Base-by-base conservation (phyloP, 2,329 filamentous ascomycete species). In the Ploettnerulaceae sp. region DNA sequence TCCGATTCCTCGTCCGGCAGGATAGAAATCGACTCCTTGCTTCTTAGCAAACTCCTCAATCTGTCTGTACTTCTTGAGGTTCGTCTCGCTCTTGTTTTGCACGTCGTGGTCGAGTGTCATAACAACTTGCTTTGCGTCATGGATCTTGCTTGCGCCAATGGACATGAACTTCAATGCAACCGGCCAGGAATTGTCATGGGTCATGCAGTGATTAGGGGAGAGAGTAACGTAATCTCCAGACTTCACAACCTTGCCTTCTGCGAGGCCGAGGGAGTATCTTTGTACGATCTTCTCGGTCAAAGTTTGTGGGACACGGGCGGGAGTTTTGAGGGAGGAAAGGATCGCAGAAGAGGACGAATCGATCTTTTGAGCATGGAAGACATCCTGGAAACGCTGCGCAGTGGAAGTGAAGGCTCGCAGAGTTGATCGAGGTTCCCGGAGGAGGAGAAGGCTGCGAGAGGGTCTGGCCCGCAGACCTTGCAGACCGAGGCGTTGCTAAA, bases 221-320 rank as follows among this genome's bases (percentile, higher is more conserved):
- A 95, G 73, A 0, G 78, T 85, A 48, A 96, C 81, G 71, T 93
- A 96, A 74, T 95, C 89, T 61, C 90, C 89, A 4, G 77, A 73
- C 59, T 75, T 77, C 60, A 95, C 86, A 47, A 75, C 71, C 69
- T 95, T 95, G 49, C 81, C 87, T 8, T 79, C 66, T 1, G 86
- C 68, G 1, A 95, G 76, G 7, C 82, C 87, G n/a, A 89, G 74
- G 0, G 88, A 77, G 66, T 95, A 84, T 12, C 75, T 70, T 65
- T 96, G 90, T 0, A 95, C 83, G 49, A 96, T 95, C 73, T 95
- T 95, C 66, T 96, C 90, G 2, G 87, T 93, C 41, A 95, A 68
- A 2, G 87, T 96, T 67, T 95, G 89, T 0, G 86, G 57, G 52
- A 59, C 41, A 28, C 43, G 45, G 26, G 64, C 55, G 3, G 64